A percentile compares a stretch with the other conserved stretches of the same genome.
Evolutionary conservation across 1,284 basidiomycete species (phyloP).

Genomic region (Stygiomarasmius scandens): DNA sequence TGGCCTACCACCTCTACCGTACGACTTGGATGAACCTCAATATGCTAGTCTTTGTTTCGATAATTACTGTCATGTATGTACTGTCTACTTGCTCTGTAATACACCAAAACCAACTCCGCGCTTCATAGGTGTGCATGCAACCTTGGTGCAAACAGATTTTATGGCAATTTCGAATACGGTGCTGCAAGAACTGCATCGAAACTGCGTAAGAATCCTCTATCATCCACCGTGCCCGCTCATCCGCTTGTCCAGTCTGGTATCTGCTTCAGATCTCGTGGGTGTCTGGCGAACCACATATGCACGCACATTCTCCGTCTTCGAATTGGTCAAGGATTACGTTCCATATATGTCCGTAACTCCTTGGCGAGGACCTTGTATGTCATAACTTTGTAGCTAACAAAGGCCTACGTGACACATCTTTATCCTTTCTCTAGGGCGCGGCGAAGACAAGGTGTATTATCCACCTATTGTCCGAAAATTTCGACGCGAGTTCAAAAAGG

Average conservation of each 20-base stretch:
- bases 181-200: constrained; percentile 9
- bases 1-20: constrained; percentile 12
- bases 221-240: too few species aligned
- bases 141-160: constrained; percentile 11
- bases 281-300: constrained; percentile 13
- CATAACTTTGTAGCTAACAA: not conserved
- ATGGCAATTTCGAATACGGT: constrained; percentile 12
- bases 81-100: not conserved
- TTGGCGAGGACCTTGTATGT: constrained; percentile 12
- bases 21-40: constrained; percentile 12
- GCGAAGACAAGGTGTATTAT: constrained; percentile 12
- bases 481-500: constrained; percentile 7
- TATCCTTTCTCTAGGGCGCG: constrained; percentile 4
- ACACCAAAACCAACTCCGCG: not conserved
- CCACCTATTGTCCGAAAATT: constrained; percentile 6
- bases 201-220: not conserved
- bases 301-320: constrained; percentile 8
- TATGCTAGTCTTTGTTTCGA: constrained; percentile 13
- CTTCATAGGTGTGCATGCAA: constrained; percentile 8
- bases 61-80: constrained; percentile 12
- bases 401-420: not conserved
- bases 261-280: constrained; percentile 6
- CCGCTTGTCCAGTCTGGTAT: not conserved
- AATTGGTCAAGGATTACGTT: constrained; percentile 3
- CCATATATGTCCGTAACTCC: constrained; percentile 10